A percentile compares a stretch with the other conserved stretches of the same genome.
These are phyloP conservation scores for Plectosphaerella cucumerina DNA, from an alignment of 2,329 filamentous ascomycete genomes.

Conservation along the genomic window DNA sequence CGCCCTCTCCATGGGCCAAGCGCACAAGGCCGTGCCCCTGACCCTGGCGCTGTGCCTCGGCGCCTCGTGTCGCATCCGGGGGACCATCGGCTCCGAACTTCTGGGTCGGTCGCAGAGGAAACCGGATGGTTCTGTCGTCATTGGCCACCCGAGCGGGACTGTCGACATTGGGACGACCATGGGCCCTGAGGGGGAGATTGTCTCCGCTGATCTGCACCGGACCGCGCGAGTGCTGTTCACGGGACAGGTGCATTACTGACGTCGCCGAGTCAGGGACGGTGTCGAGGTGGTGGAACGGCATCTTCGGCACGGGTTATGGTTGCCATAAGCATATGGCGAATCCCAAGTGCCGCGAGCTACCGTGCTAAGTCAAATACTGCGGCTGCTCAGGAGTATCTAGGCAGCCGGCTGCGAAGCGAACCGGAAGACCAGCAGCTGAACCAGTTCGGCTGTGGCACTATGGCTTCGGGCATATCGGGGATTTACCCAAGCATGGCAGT, in stretches of 20 bases:
- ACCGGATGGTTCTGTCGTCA: constrained; percentile 27
- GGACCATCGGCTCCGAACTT: constrained; percentile 35
- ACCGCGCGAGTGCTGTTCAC: constrained; percentile 47
- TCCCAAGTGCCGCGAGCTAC: too few relatives aligned
- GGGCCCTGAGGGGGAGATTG: constrained; percentile 30
- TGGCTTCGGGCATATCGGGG: too few relatives aligned
- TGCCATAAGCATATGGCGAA: too few relatives aligned
- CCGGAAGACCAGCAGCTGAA: too few relatives aligned
- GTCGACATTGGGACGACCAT: constrained; percentile 41
- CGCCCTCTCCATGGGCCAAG: constrained; percentile 41
- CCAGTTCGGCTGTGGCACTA: too few relatives aligned
- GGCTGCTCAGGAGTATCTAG: too few relatives aligned
- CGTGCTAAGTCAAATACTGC: too few relatives aligned
- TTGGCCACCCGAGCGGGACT: constrained; percentile 42
- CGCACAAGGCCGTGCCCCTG: constrained; percentile 37
- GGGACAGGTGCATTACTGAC: constrained; percentile 41
- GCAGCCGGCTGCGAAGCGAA: too few relatives aligned
- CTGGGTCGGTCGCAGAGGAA: constrained; percentile 7
- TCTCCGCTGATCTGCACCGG: constrained; percentile 39
- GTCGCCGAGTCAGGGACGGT: not conserved
- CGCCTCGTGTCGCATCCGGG: constrained; percentile 31
- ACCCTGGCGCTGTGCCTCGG: constrained; percentile 35
- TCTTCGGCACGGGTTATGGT: too few relatives aligned
- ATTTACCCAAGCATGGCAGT: too few relatives aligned
- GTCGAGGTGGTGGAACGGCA: too few relatives aligned